A percentile compares a stretch with the other conserved stretches of the same genome.
phyloP scores from a whole-genome alignment of 495 filamentous ascomycete species.

The Penicillium bovifimosum region DNA sequence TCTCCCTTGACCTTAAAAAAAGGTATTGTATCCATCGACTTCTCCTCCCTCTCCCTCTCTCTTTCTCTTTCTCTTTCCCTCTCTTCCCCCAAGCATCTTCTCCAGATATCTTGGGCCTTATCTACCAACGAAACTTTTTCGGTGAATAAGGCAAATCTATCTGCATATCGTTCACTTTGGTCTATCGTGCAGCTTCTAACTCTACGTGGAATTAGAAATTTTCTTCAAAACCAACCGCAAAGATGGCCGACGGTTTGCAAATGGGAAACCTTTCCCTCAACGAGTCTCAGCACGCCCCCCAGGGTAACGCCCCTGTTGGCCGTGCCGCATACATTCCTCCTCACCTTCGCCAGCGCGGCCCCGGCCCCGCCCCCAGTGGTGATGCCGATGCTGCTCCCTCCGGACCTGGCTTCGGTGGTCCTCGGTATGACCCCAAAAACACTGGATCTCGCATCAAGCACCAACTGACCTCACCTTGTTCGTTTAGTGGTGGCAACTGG shows the following conservation, averaged over 20 bases:
- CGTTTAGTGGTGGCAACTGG: constrained; percentile 58
- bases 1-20: constrained; percentile 14
- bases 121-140: constrained; percentile 4
- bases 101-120: constrained; percentile 12
- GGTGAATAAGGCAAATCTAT: constrained; percentile 19
- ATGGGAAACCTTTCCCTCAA: constrained; percentile 78
- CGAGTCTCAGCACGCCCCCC: constrained; percentile 63
- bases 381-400: constrained; percentile 36
- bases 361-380: constrained; percentile 25
- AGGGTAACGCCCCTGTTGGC: constrained; percentile 34
- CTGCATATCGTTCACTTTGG: constrained; percentile 1
- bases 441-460: neutral
- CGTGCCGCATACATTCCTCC: constrained; percentile 92
- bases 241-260: constrained; percentile 93
- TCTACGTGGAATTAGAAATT: constrained; percentile 4
- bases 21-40: constrained; percentile 10
- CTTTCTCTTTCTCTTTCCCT: too few species aligned
- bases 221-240: constrained; percentile 30
- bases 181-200: constrained; percentile 17
- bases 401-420: constrained; percentile 27
- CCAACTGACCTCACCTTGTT: constrained; percentile 3
- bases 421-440: constrained; percentile 33
- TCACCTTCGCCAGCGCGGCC: constrained; percentile 69
- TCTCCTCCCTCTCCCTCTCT: constrained; percentile 9
- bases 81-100: constrained; percentile 26